phyloP scores from a whole-genome alignment of 1,139 yeast genomes.

The Arxiozyma telluris region DNA sequence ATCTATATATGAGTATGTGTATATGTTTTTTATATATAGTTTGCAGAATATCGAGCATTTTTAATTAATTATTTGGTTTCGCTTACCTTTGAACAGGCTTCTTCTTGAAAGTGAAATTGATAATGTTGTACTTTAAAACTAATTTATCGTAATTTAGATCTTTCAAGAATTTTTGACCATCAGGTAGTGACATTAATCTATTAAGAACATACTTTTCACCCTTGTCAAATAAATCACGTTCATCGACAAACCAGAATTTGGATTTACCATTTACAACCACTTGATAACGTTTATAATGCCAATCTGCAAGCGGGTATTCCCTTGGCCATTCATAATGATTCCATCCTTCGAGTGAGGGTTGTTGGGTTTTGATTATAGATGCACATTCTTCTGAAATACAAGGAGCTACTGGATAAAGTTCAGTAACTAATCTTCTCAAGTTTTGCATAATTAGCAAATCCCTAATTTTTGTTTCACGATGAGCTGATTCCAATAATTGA shows the following conservation, averaged over 20 bases:
- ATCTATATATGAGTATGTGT: background rate
- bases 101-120: conserved; percentile 30
- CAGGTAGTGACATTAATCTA: conserved; percentile 24
- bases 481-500: conserved; percentile 39
- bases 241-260: conserved; percentile 40
- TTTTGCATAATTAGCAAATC: conserved; percentile 35
- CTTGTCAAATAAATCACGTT: conserved; percentile 30
- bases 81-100: background rate
- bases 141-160: conserved; percentile 34
- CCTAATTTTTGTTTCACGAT: conserved; percentile 31
- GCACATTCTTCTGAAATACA: conserved; percentile 76
- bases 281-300: conserved; percentile 37
- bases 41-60: background rate
- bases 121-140: conserved; percentile 33
- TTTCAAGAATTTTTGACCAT: conserved; percentile 30
- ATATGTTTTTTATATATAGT: background rate
- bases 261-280: conserved; percentile 65
- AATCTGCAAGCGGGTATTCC: conserved; percentile 32
- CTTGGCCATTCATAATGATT: conserved; percentile 53
- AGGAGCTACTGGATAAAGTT: conserved; percentile 40
- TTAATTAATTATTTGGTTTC: too few relatives aligned
- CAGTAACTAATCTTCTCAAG: conserved; percentile 49
- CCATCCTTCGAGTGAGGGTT: conserved; percentile 32
- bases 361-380: conserved; percentile 40
- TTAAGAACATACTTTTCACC: conserved; percentile 33